phyloP scores from a whole-genome alignment of 148 eudicot genomes.

The Rhododendron vialii region DNA sequence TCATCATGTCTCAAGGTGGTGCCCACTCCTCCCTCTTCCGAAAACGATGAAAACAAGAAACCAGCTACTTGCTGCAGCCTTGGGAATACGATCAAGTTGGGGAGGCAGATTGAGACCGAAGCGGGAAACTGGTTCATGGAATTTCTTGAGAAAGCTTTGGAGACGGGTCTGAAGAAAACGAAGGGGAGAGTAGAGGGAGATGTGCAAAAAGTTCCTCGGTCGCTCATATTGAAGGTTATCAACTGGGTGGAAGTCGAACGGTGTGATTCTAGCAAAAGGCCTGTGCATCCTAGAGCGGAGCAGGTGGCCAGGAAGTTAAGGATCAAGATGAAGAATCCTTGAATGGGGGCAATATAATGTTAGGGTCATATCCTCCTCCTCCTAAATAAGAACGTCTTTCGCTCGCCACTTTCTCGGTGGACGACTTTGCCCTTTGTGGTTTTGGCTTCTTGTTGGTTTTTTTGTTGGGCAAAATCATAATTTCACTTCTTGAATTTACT shows the following conservation, averaged over 20 bases:
- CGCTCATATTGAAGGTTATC: slow-evolving; percentile 68
- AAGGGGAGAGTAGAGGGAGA: slow-evolving; percentile 45
- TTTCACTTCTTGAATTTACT: too few relatives aligned
- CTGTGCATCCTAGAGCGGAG: slow-evolving; percentile 78
- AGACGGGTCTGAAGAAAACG: slow-evolving; percentile 62
- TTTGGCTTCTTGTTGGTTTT: too few relatives aligned
- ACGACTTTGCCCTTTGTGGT: too few relatives aligned
- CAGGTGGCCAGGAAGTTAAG: slow-evolving; percentile 81
- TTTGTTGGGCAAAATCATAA: too few relatives aligned
- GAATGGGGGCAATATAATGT: slow-evolving; percentile 3
- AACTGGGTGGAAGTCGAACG: slow-evolving; percentile 96
- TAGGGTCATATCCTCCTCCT: not conserved
- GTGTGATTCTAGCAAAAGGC: slow-evolving; percentile 61
- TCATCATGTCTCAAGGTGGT: slow-evolving; percentile 17
- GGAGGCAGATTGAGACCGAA: too few relatives aligned
- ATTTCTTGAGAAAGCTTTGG: slow-evolving; percentile 72
- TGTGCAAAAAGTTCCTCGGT: slow-evolving; percentile 61
- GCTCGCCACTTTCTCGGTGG: too few relatives aligned
- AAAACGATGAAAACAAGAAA: too few relatives aligned
- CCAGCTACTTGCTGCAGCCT: too few relatives aligned
- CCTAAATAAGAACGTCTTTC: too few relatives aligned
- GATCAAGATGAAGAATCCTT: slow-evolving; percentile 90
- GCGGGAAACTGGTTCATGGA: slow-evolving; percentile 96
- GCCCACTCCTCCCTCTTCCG: too few relatives aligned
- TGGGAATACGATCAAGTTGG: too few relatives aligned